phyloP scores from a whole-genome alignment of 2,329 filamentous ascomycete species.

The Grosmannia clavigera region DNA sequence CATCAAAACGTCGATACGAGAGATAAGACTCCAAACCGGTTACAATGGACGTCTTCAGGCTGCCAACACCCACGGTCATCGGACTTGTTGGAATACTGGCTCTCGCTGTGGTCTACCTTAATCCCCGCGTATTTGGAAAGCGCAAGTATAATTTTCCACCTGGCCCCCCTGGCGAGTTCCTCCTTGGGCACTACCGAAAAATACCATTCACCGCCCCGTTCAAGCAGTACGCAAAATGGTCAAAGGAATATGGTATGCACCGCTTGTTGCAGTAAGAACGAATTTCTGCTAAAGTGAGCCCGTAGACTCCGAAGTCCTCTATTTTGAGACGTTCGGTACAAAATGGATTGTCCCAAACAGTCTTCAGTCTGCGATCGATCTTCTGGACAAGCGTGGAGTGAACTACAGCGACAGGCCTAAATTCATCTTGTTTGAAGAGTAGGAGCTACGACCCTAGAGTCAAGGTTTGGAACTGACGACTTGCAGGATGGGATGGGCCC shows the following conservation, averaged over 20 bases:
- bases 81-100: not conserved
- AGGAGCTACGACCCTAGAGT: not conserved
- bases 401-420: conserved; percentile 32
- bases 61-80: not conserved
- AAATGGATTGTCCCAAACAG: conserved; percentile 31
- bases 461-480: too few relatives aligned
- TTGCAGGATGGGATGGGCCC: conserved; percentile 28
- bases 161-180: conserved; percentile 5
- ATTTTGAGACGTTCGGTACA: conserved; percentile 21
- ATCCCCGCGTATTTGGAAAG: conserved; percentile 3
- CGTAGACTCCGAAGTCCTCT: conserved; percentile 15
- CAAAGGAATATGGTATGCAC: conserved; percentile 4
- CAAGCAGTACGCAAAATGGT: conserved; percentile 10
- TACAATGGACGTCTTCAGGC: not conserved
- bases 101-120: not conserved
- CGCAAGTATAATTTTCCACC: conserved; percentile 4
- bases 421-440: conserved; percentile 23
- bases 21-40: not conserved
- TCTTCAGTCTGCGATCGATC: conserved; percentile 26
- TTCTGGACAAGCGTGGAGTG: conserved; percentile 30
- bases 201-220: conserved; percentile 8
- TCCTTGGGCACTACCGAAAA: conserved; percentile 8
- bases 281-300: not conserved
- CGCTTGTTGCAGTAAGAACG: not conserved
- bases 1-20: not conserved